These are phyloP conservation scores for Lentinula boryana DNA, from an alignment of 768 basidiomycete species.

Conservation along the genomic window DNA sequence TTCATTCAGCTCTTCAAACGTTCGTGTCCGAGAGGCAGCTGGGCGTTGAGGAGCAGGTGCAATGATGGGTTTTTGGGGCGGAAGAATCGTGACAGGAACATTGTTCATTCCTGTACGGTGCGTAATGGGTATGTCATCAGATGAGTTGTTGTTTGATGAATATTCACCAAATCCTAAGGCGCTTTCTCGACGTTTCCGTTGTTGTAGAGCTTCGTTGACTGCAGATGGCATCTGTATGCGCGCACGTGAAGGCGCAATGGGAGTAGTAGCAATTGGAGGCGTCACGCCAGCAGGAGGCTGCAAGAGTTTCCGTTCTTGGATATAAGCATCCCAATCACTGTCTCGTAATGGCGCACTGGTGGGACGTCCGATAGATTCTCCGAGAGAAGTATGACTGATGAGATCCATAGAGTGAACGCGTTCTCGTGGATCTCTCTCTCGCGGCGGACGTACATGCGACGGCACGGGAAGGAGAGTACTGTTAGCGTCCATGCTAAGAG, in stretches of 20 bases:
- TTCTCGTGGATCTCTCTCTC: slow-evolving; percentile 61
- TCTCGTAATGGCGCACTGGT: slow-evolving; percentile 70
- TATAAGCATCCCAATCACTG: slow-evolving; percentile 83
- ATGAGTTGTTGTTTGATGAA: slow-evolving; percentile 32
- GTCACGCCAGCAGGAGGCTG: slow-evolving; percentile 80
- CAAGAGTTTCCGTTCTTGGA: slow-evolving; percentile 77
- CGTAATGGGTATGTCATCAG: slow-evolving; percentile 45
- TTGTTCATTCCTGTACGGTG: slow-evolving; percentile 23
- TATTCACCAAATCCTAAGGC: slow-evolving; percentile 42
- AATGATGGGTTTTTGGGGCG: slow-evolving; percentile 37
- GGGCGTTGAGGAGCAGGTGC: slow-evolving; percentile 47
- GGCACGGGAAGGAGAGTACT: slow-evolving; percentile 41
- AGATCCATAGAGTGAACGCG: slow-evolving; percentile 74
- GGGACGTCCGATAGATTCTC: slow-evolving; percentile 58
- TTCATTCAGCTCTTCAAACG: slow-evolving; percentile 84
- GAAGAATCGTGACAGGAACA: slow-evolving; percentile 38
- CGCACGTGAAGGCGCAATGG: slow-evolving; percentile 26
- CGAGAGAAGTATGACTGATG: slow-evolving; percentile 37
- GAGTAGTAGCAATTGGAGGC: slow-evolving; percentile 68
- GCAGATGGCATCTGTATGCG: slow-evolving; percentile 60
- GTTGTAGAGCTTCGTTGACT: slow-evolving; percentile 67
- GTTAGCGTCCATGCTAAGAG: slow-evolving; percentile 61
- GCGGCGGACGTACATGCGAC: slow-evolving; percentile 63
- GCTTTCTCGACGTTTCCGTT: slow-evolving; percentile 69
- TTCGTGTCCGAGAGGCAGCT: slow-evolving; percentile 50